Evolutionary conservation across 345 rosid species (phyloP).

Genomic region (Lagerstroemia speciosa): DNA sequence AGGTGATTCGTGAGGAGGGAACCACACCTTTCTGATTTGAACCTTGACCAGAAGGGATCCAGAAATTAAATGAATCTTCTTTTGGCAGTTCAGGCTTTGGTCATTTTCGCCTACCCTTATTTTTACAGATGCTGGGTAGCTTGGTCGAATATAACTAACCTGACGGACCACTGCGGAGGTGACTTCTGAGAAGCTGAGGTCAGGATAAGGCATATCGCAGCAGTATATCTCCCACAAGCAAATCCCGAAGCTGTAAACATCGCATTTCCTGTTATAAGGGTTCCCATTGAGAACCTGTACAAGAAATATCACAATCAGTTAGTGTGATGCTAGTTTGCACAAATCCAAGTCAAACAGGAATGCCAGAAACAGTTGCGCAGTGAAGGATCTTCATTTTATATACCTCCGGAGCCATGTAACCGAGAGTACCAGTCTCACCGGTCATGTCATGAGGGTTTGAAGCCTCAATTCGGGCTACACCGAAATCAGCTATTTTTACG

Average conservation of each 20-base stretch:
- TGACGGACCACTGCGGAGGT: conserved; percentile 96
- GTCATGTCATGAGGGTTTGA: conserved; percentile 99
- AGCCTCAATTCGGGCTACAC: conserved; percentile 96
- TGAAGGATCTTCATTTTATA: background rate
- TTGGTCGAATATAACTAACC: conserved; percentile 28
- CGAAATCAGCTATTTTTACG: conserved; percentile 90
- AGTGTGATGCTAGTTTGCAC: background rate
- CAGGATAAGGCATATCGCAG: conserved; percentile 98
- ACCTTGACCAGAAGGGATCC: background rate
- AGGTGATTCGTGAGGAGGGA: background rate
- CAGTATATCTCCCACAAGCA: conserved; percentile 98
- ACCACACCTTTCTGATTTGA: background rate
- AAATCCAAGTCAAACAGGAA: background rate
- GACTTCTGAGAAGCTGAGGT: conserved; percentile 94
- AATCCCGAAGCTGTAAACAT: conserved; percentile 95
- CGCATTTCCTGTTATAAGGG: conserved; percentile 87
- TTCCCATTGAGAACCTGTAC: conserved; percentile 82
- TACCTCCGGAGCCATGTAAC: conserved; percentile 99
- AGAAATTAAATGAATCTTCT: background rate
- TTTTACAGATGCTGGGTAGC: background rate
- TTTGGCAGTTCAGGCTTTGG: background rate
- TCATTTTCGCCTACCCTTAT: background rate
- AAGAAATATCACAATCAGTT: background rate
- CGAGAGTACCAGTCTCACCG: conserved; percentile 98
- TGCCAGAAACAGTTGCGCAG: background rate